These are phyloP conservation scores for Amanita rubescens DNA, from an alignment of 768 basidiomycete species.

Conservation along the genomic window DNA sequence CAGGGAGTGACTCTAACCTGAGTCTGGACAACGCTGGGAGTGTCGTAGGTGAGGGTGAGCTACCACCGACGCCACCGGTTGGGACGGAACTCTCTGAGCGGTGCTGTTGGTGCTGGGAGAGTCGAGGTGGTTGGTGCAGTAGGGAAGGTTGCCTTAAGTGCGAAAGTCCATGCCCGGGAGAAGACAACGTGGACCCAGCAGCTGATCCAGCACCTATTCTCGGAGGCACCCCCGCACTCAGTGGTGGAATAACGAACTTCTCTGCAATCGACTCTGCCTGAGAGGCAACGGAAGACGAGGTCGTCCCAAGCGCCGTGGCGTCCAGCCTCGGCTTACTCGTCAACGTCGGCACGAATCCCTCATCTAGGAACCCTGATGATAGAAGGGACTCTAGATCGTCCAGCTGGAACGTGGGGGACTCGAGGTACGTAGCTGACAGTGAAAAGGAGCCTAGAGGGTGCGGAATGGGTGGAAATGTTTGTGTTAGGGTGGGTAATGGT, in stretches of 20 bases:
- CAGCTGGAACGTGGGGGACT: constrained; percentile 60
- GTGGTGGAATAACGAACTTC: not conserved
- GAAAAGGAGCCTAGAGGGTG: constrained; percentile 61
- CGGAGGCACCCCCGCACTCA: not conserved
- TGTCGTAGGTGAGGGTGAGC: not conserved
- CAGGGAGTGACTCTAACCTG: not conserved
- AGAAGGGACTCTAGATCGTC: constrained; percentile 74
- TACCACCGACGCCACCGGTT: not conserved
- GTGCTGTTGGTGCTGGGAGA: not conserved
- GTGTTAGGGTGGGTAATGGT: constrained; percentile 41
- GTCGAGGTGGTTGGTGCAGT: not conserved
- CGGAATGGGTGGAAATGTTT: constrained; percentile 58
- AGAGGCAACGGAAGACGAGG: not conserved
- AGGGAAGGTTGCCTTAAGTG: not conserved
- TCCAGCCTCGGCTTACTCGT: constrained; percentile 23
- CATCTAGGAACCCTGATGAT: constrained; percentile 65
- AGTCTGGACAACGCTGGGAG: not conserved
- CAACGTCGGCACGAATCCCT: constrained; percentile 69
- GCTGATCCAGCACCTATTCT: not conserved
- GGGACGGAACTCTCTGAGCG: not conserved
- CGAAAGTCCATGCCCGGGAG: not conserved
- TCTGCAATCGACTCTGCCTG: constrained; percentile 5
- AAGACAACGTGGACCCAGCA: not conserved
- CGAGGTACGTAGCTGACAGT: constrained; percentile 58
- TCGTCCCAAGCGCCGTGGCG: not conserved